These are phyloP conservation scores for Plasmodium malariae DNA, from an alignment of 169 alveolate species.

Conservation along the genomic window DNA sequence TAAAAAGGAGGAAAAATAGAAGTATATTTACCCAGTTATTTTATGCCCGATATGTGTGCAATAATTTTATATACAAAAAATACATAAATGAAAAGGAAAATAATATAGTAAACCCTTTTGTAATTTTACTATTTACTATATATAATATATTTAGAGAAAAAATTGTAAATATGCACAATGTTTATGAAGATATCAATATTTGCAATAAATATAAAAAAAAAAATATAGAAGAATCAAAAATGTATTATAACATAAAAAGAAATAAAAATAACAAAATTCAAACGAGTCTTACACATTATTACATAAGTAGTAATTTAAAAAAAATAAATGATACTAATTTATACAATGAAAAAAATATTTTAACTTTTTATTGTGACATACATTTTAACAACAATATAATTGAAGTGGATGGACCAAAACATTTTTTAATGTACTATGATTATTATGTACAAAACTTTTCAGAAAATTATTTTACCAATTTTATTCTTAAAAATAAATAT, in stretches of 20 bases:
- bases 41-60: not conserved
- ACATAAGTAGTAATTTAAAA: constrained; percentile 69
- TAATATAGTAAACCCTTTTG: constrained; percentile 26
- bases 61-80: constrained; percentile 8
- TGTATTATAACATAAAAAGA: constrained; percentile 54
- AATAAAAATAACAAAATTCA: constrained; percentile 71
- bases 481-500: constrained; percentile 40
- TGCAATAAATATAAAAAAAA: not conserved
- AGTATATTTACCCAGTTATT: not conserved
- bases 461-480: constrained; percentile 7
- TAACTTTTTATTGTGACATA: constrained; percentile 75
- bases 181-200: constrained; percentile 6
- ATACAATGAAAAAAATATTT: constrained; percentile 66
- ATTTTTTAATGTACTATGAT: constrained; percentile 53
- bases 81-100: not conserved
- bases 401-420: constrained; percentile 77
- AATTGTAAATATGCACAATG: not conserved
- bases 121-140: not conserved
- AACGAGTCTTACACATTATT: constrained; percentile 76
- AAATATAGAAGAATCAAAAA: constrained; percentile 18
- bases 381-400: constrained; percentile 69
- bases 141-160: constrained; percentile 13
- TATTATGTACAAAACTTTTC: not conserved
- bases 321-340: constrained; percentile 11
- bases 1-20: not conserved